These are phyloP conservation scores for Cymbopogon citratus DNA, from an alignment of 176 grass and related monocot species.

Conservation along the genomic window DNA sequence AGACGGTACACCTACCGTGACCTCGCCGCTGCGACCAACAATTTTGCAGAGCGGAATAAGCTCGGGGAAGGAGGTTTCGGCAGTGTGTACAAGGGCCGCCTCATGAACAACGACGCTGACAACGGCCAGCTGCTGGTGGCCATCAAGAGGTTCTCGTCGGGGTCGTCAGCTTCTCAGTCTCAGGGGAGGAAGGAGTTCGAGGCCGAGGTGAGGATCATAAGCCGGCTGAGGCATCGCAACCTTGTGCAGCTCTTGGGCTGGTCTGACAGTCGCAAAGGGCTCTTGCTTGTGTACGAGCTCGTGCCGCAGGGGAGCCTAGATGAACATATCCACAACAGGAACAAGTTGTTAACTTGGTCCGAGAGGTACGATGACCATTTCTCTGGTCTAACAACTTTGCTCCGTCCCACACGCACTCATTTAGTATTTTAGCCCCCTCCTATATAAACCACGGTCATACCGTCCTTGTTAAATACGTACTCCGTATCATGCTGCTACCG, in stretches of 20 bases:
- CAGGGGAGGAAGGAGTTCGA: not conserved
- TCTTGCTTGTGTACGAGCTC: constrained; percentile 7
- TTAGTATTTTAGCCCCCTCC: no score
- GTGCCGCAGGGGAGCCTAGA: constrained; percentile 36
- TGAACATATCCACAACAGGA: not conserved
- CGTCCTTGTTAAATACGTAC: no score
- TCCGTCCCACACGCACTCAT: no score
- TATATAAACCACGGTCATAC: no score
- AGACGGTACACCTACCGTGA: not conserved
- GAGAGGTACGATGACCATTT: no score
- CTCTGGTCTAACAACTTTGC: no score
- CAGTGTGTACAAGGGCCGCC: not conserved
- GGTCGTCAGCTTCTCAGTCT: not conserved
- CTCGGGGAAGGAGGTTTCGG: not conserved
- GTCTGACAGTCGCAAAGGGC: not conserved
- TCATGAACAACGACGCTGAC: no score
- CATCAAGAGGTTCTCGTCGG: not conserved
- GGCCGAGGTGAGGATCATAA: not conserved
- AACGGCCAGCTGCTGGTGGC: not conserved
- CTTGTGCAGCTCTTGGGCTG: not conserved
- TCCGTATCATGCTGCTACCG: no score
- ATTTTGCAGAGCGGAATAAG: not conserved
- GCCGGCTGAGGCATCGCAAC: not conserved
- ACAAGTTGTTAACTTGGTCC: not conserved
- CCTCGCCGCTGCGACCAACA: not conserved